Base-by-base conservation (phyloP, 805 yeast genomes). In the Myxozyma monticola region DNA sequence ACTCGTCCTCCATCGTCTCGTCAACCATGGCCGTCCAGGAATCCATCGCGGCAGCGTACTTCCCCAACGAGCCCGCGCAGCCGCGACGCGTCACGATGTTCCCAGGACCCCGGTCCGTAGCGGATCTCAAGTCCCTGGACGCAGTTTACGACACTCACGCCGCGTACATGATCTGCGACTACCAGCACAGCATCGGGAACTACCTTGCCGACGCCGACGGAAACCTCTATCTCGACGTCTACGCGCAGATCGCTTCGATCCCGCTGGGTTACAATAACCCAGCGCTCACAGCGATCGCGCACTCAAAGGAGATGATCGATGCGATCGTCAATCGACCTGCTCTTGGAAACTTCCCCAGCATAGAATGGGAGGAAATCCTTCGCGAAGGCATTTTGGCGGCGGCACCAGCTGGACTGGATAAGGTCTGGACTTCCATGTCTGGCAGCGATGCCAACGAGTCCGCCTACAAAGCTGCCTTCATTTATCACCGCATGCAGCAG, bases 391-490 rank as follows among this genome's bases (percentile, higher is more conserved):
- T 87, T 59, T 71, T 85, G 59, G 76, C 81, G 54, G 81, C 76
- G 60, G 95, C 95, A 45, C 95, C 95, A 64, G 78, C 79, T 67
- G 90, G 89, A 57, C 84, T 83, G 71, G 76, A 74, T 61, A 73
- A 78, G 61, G 78, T 88, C 49, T 88, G 93, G 90, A 78, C 85
- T 26, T 91, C 85, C 42, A 73, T 86, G 57, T 80, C 89, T 17
- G 95, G 95, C 59, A 87, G 93, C 36, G 95, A 86, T 65, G 95
- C 95, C 62, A 85, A 85, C 67, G 95, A 87, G 71, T 76, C 85
- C 65, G 95, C 95, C 18, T 87, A 82, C 77, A 87, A 87, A 73
- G 95, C 95, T 51, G 89, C 89, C 17, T 87, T 86, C 68, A 80
- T 87, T 73, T 85, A 84, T 76, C 84, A 84, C 69, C 88, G 83